These are phyloP conservation scores for Zygosaccharomyces lentus DNA, from an alignment of 805 yeast species.

Conservation along the genomic window DNA sequence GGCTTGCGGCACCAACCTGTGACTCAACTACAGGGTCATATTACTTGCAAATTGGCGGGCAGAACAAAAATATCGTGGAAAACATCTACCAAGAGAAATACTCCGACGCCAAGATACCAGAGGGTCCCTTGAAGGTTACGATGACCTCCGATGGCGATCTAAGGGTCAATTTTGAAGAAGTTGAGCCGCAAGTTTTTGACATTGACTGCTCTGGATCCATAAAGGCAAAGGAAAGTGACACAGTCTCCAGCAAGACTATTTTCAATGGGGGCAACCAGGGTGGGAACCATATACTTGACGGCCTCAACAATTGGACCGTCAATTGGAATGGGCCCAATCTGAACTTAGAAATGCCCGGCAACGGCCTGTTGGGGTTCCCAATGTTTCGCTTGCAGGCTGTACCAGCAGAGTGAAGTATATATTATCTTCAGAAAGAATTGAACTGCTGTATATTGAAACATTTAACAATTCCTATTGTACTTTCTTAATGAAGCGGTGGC, in stretches of 20 bases:
- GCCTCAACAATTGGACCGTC: constrained; percentile 4
- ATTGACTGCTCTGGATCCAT: neutral
- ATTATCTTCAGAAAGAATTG: constrained; percentile 22
- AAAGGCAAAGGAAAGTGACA: neutral
- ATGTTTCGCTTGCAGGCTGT: neutral
- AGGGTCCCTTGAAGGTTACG: constrained; percentile 4
- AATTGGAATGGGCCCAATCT: constrained; percentile 9
- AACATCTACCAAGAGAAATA: constrained; percentile 1
- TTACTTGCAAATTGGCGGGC: neutral
- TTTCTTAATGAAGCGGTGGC: constrained; percentile 47
- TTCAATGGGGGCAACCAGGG: neutral
- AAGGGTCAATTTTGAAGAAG: neutral
- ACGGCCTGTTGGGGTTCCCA: neutral
- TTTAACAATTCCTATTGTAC: neutral
- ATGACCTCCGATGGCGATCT: constrained; percentile 2
- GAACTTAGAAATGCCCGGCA: constrained; percentile 5
- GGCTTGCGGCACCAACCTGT: constrained; percentile 1
- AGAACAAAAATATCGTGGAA: neutral
- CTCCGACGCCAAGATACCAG: neutral
- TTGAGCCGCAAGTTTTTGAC: neutral
- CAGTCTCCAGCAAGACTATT: neutral
- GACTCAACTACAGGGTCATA: neutral
- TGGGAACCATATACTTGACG: neutral
- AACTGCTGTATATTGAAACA: neutral
- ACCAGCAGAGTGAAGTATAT: constrained; percentile 39